A percentile compares a stretch with the other conserved stretches of the same genome.
Evolutionary conservation across 1,284 basidiomycete genomes (phyloP).

Genomic region (Leucoagaricus sp.): DNA sequence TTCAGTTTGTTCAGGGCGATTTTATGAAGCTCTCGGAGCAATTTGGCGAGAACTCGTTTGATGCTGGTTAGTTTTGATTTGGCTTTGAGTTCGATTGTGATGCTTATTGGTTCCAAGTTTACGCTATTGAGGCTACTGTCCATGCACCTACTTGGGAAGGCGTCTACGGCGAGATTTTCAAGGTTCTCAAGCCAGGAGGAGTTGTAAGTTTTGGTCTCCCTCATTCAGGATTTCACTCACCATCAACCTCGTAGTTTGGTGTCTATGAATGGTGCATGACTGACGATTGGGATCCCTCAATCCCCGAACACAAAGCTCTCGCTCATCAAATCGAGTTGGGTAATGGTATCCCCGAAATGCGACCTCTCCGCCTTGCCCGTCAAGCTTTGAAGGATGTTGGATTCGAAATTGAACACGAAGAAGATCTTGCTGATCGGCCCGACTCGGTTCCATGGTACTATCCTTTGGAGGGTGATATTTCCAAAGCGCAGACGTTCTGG

Average conservation of each 20-base stretch:
- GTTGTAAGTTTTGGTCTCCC: slow-evolving; percentile 57
- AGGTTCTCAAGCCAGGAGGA: slow-evolving; percentile 97
- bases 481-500: slow-evolving; percentile 93
- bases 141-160: slow-evolving; percentile 97
- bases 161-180: slow-evolving; percentile 92
- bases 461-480: slow-evolving; percentile 91
- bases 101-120: slow-evolving; percentile 52
- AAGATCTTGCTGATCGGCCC: slow-evolving; percentile 88
- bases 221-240: background rate
- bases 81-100: background rate
- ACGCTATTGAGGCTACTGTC: slow-evolving; percentile 97
- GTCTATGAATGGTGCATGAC: slow-evolving; percentile 99
- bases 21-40: slow-evolving; percentile 95
- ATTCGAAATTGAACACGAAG: slow-evolving; percentile 89
- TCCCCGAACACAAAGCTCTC: slow-evolving; percentile 88
- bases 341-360: slow-evolving; percentile 98
- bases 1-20: slow-evolving; percentile 88
- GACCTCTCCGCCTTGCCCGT: slow-evolving; percentile 72
- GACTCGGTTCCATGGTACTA: slow-evolving; percentile 95
- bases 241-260: slow-evolving; percentile 67
- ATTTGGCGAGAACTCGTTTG: slow-evolving; percentile 93
- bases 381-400: slow-evolving; percentile 85
- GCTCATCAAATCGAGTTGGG: slow-evolving; percentile 92
- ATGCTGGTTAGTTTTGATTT: slow-evolving; percentile 70
- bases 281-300: slow-evolving; percentile 87